phyloP scores from a whole-genome alignment of 2,329 filamentous ascomycete species.

The Cladophialophora psammophila region DNA sequence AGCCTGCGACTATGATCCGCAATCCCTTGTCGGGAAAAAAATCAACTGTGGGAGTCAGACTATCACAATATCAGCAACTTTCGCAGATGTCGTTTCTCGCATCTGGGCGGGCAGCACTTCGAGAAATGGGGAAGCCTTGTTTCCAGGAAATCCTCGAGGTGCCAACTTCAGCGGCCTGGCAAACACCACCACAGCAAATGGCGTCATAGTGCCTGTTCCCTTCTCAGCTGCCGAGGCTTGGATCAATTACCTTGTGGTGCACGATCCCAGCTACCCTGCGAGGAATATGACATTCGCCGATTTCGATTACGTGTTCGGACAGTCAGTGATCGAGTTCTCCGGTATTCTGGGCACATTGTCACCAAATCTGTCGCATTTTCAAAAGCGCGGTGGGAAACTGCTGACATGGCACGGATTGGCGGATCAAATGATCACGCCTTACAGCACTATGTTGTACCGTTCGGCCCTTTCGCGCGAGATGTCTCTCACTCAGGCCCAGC shows the following conservation, averaged over 20 bases:
- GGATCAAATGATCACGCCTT: constrained; percentile 50
- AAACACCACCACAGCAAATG: constrained; percentile 9
- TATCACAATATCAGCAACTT: constrained; percentile 17
- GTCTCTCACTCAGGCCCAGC: constrained; percentile 13
- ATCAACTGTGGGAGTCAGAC: constrained; percentile 20
- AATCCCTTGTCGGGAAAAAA: constrained; percentile 19
- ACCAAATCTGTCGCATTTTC: constrained; percentile 50
- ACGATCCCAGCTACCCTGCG: constrained; percentile 45
- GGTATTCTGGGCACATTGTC: constrained; percentile 46
- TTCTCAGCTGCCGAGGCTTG: constrained; percentile 38
- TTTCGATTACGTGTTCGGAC: constrained; percentile 41
- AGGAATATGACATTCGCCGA: constrained; percentile 44
- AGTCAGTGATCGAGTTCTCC: constrained; percentile 43
- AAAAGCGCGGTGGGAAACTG: constrained; percentile 50
- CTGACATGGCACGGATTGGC: constrained; percentile 54
- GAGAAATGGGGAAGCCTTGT: constrained; percentile 12
- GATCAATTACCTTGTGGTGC: constrained; percentile 47
- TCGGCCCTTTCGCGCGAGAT: constrained; percentile 19
- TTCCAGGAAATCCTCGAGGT: constrained; percentile 22
- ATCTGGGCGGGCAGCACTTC: constrained; percentile 22
- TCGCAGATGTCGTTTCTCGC: constrained; percentile 24
- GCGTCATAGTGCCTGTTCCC: constrained; percentile 10
- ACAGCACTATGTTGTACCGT: constrained; percentile 50
- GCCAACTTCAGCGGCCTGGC: constrained; percentile 19
- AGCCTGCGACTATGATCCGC: constrained; percentile 30